Evolutionary conservation across 2,329 filamentous ascomycete species (phyloP), one percentile per base, ranked within the genome.

Genomic region (Penicillium sp.): DNA sequence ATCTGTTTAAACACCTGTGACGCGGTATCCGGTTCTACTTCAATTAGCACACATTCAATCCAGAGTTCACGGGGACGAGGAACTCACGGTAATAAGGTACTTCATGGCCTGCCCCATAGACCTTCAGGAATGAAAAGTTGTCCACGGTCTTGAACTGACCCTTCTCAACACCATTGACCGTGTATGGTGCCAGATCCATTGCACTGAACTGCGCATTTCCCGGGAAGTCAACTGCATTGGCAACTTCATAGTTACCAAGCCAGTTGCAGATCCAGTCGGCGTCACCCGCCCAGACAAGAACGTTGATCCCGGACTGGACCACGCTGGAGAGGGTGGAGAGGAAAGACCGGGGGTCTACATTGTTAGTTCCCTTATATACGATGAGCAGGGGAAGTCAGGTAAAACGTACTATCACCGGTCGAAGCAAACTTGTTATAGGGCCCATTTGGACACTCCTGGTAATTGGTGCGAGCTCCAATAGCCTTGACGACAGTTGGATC

Each of bases 181-280:
- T 84, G 63, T 85, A 86, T 0, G 75, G 65, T 61, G 69, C 58
- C 12, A 81, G 64, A 22, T 68, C 60, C 17, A 72, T 73, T 22
- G 68, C 65, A 4, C 68, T 67, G 64, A 86, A 86, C 2, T 75
- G 70, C 0, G 73, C 60, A 7, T 76, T 69, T 2, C 74, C 76
- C 1, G 71, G 59, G 67, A 78, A 85, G 12, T 76, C 71, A 25
- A 86, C 73, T 0, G 76, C 74, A 37, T 85, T 76, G 1, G 81
- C 79, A 1, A 79, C 79, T 11, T 71, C 75, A 5, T 82, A 74
- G 35, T 76, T 79, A n/a, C 84, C 84, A 34, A 81, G 73, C 81
- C 83, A 86, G 71, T 86, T 86, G 66, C 83, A 86, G 55, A 85
- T 83, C 73, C 79, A 86, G 64, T 87, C 84, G 52, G 83, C 79